Conservation (phyloP, 129 eudicot genomes). For the Pittosporum tobira region DNA sequence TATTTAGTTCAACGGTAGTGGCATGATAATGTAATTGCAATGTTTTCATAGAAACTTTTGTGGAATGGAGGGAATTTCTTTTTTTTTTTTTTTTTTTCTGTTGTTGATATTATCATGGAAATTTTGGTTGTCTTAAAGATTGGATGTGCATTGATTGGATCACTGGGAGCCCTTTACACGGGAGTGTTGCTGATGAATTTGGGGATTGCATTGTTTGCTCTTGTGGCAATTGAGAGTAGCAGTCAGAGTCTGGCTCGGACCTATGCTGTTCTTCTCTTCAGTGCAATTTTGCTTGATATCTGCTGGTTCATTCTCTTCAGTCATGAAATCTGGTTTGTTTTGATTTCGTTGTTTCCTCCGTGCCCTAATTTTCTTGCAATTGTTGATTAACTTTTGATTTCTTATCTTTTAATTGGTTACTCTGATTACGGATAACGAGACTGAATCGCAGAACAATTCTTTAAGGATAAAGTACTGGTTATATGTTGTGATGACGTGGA, state of each 20-base stretch:
- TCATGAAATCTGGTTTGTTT: constrained; percentile 55
- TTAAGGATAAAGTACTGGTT: too few species aligned
- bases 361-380: background rate
- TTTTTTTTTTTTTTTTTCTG: background rate
- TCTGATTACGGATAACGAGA: background rate
- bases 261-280: constrained; percentile 67
- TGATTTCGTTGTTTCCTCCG: background rate
- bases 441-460: too few species aligned
- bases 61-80: background rate
- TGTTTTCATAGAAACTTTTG: too few species aligned
- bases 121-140: constrained; percentile 27
- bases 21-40: too few species aligned
- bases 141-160: constrained; percentile 89
- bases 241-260: constrained; percentile 82
- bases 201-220: constrained; percentile 64
- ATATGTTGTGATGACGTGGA: background rate
- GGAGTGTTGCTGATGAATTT: constrained; percentile 67
- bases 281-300: constrained; percentile 52
- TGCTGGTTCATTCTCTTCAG: constrained; percentile 72
- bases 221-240: constrained; percentile 90
- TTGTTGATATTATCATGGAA: background rate
- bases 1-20: too few species aligned
- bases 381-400: background rate
- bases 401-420: background rate
- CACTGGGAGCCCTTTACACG: constrained; percentile 77